Evolutionary conservation across 2,329 filamentous ascomycete species (phyloP), one percentile per base, ranked within the genome.

Genomic region (Aspergillus transmontanensis): DNA sequence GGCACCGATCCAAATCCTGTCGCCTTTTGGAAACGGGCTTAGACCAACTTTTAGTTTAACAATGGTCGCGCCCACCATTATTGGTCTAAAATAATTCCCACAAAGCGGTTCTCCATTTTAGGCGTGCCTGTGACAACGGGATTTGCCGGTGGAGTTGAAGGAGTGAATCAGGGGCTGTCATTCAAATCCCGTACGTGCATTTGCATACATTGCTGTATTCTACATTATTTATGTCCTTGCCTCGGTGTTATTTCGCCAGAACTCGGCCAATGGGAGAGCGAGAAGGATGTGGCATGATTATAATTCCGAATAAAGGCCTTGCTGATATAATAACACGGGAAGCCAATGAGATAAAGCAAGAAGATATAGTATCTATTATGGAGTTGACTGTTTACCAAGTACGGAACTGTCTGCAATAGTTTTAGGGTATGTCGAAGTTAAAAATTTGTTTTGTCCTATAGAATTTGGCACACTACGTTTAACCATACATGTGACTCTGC

Each of bases 111-210:
- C 48, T 53, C 30, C 50, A 34, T n/a, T 36, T 36, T 36, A 34
- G 28, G 30, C 4, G 28, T 28, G 23, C 16, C 14, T 10, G 9
- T 11, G 39, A n/a, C 39, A 14, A 41, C 51, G 51, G 51, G 51
- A 26, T 55, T 39, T 55, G 34, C 28, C 4, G 19, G 34, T 55
- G 51, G n/a, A 26, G 51, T 41, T 23, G 32, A 39, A 23, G n/a
- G n/a, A 23, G 51, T 36, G 51, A 36, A 26, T 36, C 19, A 34
- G 50, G 50, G 50, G 50, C 11, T 0, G 19, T 34, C 5, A 4
- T 54, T 39, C 51, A 55, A 55, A 55, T 55, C 51, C 51, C 51
- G 50, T 53, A 34, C 2, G 50, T 53, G 50, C 50, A 53, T 53
- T 41, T 30, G 21, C 28, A n/a, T 21, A 36, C 21, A 34, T 28